Percentiles rank a stretch among this genome's conserved stretches.
phyloP scores from a whole-genome alignment of 2,329 filamentous ascomycete species.

The Alternaria panax region DNA sequence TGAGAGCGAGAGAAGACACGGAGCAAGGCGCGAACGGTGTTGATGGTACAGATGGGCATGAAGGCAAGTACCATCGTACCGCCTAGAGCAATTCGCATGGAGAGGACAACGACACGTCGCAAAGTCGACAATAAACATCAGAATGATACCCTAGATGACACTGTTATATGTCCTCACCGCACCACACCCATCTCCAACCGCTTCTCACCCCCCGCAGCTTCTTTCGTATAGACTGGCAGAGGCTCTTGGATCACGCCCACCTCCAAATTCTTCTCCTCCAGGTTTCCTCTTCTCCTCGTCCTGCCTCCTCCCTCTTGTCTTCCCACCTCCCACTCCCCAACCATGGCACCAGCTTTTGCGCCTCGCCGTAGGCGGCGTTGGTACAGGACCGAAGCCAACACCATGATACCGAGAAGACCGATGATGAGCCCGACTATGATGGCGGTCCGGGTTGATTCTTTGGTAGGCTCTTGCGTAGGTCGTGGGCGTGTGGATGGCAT shows the following conservation, averaged over 20 bases:
- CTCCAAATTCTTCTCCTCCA: not conserved
- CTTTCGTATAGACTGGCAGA: not conserved
- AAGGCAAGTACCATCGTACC: constrained; percentile 49
- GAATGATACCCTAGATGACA: constrained; percentile 6
- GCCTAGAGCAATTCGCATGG: constrained; percentile 21
- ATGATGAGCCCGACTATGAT: constrained; percentile 3
- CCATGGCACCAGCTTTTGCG: not conserved
- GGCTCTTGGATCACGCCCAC: constrained; percentile 1
- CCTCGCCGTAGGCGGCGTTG: not conserved
- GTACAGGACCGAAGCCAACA: not conserved
- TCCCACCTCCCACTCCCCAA: too few relatives aligned
- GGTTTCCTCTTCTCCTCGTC: not conserved
- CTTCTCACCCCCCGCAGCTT: not conserved
- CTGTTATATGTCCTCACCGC: not conserved
- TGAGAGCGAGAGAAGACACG: constrained; percentile 43
- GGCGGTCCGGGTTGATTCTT: not conserved
- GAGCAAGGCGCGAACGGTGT: constrained; percentile 37
- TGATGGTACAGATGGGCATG: constrained; percentile 35
- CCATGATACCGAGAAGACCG: not conserved
- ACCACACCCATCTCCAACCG: not conserved
- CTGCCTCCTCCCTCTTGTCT: not conserved
- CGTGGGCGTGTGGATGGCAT: constrained; percentile 1
- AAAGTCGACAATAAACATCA: not conserved
- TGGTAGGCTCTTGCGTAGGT: not conserved
- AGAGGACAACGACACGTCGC: not conserved